Percentiles rank a stretch among this genome's conserved stretches.
Conservation (phyloP, 1,139 yeast species). For the Magnusiomyces tetraspermus region DNA sequence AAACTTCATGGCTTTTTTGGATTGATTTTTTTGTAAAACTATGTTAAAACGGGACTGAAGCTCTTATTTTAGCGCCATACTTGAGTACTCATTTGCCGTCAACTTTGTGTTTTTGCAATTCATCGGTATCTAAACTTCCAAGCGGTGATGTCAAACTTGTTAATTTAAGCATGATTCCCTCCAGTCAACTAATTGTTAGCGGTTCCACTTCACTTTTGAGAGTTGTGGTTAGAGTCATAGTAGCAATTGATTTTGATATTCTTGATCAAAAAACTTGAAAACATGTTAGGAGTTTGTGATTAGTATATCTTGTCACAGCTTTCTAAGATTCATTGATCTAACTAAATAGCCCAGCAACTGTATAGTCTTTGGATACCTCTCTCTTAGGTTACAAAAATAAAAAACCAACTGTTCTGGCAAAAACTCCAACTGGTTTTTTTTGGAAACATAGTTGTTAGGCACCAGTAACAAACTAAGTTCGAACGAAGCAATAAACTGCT, state of each 20-base stretch:
- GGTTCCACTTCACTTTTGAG: slow-evolving; percentile 89
- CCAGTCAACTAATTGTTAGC: slow-evolving; percentile 80
- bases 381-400: no score
- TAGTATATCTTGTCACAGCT: slow-evolving; percentile 65
- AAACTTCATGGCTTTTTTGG: no score
- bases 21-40: no score
- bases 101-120: slow-evolving; percentile 39
- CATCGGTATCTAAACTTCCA: slow-evolving; percentile 79
- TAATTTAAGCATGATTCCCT: slow-evolving; percentile 79
- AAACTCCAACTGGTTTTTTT: no score
- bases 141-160: slow-evolving; percentile 84
- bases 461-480: no score
- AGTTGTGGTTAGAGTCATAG: slow-evolving; percentile 76
- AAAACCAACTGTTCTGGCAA: no score
- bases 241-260: slow-evolving; percentile 53
- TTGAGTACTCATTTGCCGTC: slow-evolving; percentile 19
- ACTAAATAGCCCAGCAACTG: slow-evolving; percentile 77
- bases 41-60: no score
- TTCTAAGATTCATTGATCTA: slow-evolving; percentile 77
- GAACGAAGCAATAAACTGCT: no score
- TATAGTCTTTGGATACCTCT: slow-evolving; percentile 79
- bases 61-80: no score
- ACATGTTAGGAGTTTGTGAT: slow-evolving; percentile 74
- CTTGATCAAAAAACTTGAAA: slow-evolving; percentile 53
- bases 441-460: no score